phyloP scores from a whole-genome alignment of 129 eudicot genomes.

The Ambrosia artemisiifolia region DNA sequence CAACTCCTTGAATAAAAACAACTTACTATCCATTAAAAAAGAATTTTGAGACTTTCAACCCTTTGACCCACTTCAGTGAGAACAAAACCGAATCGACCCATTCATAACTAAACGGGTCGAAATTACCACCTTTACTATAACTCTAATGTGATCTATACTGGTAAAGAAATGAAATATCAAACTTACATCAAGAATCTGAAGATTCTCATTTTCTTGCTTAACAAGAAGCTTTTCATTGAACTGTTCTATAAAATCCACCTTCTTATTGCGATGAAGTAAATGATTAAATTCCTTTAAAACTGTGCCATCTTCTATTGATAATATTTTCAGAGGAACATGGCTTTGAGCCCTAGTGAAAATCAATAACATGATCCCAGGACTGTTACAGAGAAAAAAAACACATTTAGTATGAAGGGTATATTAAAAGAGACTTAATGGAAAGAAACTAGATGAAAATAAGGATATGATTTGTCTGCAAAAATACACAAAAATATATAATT shows the following conservation, averaged over 20 bases:
- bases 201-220: conserved; percentile 58
- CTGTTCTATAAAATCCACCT: conserved; percentile 56
- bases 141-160: background rate
- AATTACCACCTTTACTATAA: background rate
- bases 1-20: background rate
- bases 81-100: background rate
- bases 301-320: conserved; percentile 44
- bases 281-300: conserved; percentile 49
- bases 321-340: conserved; percentile 42
- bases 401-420: background rate
- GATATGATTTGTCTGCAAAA: too few relatives aligned
- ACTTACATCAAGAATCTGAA: conserved; percentile 54
- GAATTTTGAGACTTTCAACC: background rate
- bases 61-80: background rate
- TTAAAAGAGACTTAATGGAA: background rate
- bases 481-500: too few relatives aligned
- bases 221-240: conserved; percentile 62
- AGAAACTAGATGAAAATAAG: background rate
- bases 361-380: conserved; percentile 46
- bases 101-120: background rate
- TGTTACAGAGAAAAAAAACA: conserved; percentile 2
- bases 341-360: conserved; percentile 35
- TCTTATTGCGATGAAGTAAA: conserved; percentile 47
- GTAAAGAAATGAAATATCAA: background rate
- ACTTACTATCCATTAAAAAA: background rate